These are phyloP conservation scores for Kodamaea lidongshanica DNA, from an alignment of 805 yeast species.

Conservation along the genomic window DNA sequence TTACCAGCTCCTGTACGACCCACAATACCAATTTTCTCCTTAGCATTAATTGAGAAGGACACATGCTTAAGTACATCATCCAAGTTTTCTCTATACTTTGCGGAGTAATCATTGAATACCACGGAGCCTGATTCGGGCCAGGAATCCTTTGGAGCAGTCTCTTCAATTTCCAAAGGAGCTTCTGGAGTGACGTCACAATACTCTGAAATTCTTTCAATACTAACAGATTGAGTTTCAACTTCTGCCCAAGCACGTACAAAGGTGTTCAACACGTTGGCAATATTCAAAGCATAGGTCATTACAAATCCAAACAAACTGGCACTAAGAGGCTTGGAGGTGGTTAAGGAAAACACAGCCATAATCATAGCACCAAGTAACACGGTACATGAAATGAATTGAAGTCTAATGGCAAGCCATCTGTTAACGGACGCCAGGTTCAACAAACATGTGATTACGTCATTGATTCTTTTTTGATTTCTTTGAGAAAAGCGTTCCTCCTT, in stretches of 20 bases:
- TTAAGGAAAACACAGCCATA: slow-evolving; percentile 37
- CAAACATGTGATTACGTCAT: slow-evolving; percentile 38
- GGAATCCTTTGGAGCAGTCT: slow-evolving; percentile 30
- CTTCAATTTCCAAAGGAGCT: slow-evolving; percentile 37
- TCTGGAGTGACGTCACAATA: slow-evolving; percentile 45
- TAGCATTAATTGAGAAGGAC: slow-evolving; percentile 54
- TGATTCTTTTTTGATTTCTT: slow-evolving; percentile 47
- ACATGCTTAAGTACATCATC: slow-evolving; percentile 73
- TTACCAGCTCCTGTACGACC: slow-evolving; percentile 80
- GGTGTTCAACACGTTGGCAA: slow-evolving; percentile 48
- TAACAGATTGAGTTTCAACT: slow-evolving; percentile 57
- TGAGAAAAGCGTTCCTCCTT: slow-evolving; percentile 58
- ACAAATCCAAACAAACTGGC: slow-evolving; percentile 61
- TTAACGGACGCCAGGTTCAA: slow-evolving; percentile 39
- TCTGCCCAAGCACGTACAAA: slow-evolving; percentile 58
- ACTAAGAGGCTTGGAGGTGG: slow-evolving; percentile 37
- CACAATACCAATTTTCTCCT: slow-evolving; percentile 89
- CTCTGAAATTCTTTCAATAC: slow-evolving; percentile 63
- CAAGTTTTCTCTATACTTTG: slow-evolving; percentile 76
- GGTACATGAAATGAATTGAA: slow-evolving; percentile 55
- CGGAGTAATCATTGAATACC: slow-evolving; percentile 64
- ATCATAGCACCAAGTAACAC: slow-evolving; percentile 48
- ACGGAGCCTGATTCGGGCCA: slow-evolving; percentile 78
- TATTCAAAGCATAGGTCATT: slow-evolving; percentile 57
- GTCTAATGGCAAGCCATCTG: slow-evolving; percentile 61